Evolutionary conservation across 192 early-diverging fungal genomes (phyloP), one percentile per base, ranked within the genome.

Genomic region (Dissophora globulifera): DNA sequence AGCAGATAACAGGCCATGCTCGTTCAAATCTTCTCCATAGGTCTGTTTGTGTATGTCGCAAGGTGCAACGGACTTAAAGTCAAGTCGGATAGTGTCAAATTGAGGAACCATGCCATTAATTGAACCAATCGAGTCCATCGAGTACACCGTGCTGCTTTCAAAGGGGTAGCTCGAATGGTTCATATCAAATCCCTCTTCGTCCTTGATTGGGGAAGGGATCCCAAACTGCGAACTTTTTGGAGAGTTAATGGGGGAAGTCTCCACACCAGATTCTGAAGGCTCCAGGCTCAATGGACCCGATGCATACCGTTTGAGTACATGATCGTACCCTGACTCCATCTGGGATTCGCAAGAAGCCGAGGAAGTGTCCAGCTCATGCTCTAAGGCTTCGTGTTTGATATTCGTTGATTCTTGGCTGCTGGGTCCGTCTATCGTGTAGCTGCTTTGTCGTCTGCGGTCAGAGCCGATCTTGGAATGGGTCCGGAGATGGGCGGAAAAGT

Each of bases 401-500:
- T n/a, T n/a, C n/a, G 91, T 90, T 25, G 58, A 79, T 70, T 5
- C 43, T 53, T 12, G 50, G 19, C 47, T 11, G 63, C 79, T 79
- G 31, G 61, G 51, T 56, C 84, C 81, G 47, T 83, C 67, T 2
- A 70, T 10, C 4, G 43, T n/a, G n/a, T n/a, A n/a, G n/a, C 43
- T n/a, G 17, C n/a, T 45, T 17, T n/a, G 43, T 4, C 43, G 43
- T n/a, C 43, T 10, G 17, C n/a, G 43, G 16, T 45, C 43, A 17
- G 43, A n/a, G 4, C 43, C 51, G 22, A 67, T 76, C 31, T 76
- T 76, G n/a, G 72, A 42, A 58, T 94, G 93, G 0, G 87, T 90
- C 74, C 87, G 82, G 58, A 83, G 83, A 63, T 94, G 93, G 33
- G 91, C 89, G 4, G 89, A 85, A 58, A 93, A 90, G 64, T 91